Base-by-base conservation (phyloP, 352 stramenopile species). In the Elongisporangium prolatum region DNA sequence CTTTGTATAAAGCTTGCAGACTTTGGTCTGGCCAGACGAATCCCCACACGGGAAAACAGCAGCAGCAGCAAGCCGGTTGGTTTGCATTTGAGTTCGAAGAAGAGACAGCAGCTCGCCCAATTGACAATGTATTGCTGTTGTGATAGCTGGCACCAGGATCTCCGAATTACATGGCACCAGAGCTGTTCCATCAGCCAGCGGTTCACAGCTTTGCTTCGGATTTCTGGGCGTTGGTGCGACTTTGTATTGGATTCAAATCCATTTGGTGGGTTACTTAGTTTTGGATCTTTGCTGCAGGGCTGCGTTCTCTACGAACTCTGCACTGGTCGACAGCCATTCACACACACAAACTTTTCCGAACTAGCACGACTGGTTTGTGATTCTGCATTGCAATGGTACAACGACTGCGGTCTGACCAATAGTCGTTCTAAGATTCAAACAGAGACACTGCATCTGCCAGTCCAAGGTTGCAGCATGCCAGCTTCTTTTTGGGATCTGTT, bases 111-210 rank as follows among this genome's bases (percentile, higher is more conserved):
- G 10, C 34, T 44, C 13, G 13, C 34, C 28, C 28, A 1, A 1
- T 38, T 38, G 28, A 38, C 7, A 10, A 44, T 44, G 10, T 44
- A 17, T 38, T 11, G 0, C 25, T 21, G n/a, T 21, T 1, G 40
- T 9, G 48, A 8, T 47, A 89, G 73, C 68, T 91, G 54, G 71
- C 68, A 14, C 71, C 78, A 34, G 91, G 89, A 6, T 94, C 85
- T 4, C 88, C 89, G 0, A 88, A 89, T 57, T 98, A 97, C 66
- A 97, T 97, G 90, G 89, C 92, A 1, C 91, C 92, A 0, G 92
- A 98, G 57, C 71, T 98, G 24, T 97, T 97, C 60, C 76, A 90
- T 7, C 72, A 91, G 18, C 71, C 83, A 17, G 77, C 77, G 24
- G 68, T 96, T 4, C 86, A 96, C 66, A 96, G 84, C 56, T 97